A percentile compares a stretch with the other conserved stretches of the same genome.
Conservation (phyloP, 148 eudicot genomes). For the Cornus suecica region DNA sequence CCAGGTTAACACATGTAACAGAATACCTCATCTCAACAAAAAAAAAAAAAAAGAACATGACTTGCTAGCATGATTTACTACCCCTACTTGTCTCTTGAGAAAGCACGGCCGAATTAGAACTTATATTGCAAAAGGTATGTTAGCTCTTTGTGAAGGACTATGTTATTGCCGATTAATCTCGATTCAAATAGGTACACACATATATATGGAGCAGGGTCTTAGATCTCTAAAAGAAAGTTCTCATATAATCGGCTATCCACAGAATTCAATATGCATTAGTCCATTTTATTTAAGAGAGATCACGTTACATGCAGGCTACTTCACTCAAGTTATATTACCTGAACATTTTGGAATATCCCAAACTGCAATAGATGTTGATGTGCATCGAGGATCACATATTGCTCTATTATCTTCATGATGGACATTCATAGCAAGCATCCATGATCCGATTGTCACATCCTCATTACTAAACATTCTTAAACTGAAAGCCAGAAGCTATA, state of each 20-base stretch:
- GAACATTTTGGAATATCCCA: conserved; percentile 83
- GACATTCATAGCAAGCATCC: conserved; percentile 82
- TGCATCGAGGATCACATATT: conserved; percentile 58
- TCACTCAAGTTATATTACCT: conserved; percentile 30
- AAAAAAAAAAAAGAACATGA: too few species aligned
- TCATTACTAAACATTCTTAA: conserved; percentile 72
- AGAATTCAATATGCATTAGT: too few species aligned
- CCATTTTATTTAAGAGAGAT: neutral
- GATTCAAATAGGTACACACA: neutral
- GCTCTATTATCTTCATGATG: conserved; percentile 63
- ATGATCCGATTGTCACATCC: conserved; percentile 73
- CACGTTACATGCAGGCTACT: neutral
- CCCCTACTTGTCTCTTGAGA: too few species aligned
- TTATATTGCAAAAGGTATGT: too few species aligned
- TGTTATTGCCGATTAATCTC: too few species aligned
- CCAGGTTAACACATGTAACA: too few species aligned
- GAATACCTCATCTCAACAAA: too few species aligned
- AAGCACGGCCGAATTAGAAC: too few species aligned
- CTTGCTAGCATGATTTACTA: too few species aligned
- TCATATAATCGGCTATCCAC: too few species aligned
- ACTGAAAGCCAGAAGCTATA: conserved; percentile 27
- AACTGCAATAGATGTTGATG: conserved; percentile 62
- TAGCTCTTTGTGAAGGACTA: too few species aligned
- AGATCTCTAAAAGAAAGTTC: neutral
- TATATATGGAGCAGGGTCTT: neutral